Evolutionary conservation across 805 yeast species (phyloP).

Genomic region (Candida sakaeoensis): DNA sequence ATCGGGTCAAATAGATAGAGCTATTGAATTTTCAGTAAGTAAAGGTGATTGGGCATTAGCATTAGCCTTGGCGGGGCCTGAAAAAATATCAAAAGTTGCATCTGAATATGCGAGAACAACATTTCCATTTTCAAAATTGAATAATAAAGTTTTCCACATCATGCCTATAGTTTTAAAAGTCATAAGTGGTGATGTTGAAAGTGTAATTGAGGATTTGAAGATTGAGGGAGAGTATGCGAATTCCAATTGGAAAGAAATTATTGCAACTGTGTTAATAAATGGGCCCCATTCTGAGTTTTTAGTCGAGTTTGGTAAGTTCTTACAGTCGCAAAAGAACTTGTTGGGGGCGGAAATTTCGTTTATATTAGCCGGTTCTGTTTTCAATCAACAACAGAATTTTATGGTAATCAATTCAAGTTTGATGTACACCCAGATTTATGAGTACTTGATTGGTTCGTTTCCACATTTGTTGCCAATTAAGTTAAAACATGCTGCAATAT

Average conservation of each 20-base stretch:
- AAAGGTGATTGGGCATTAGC: constrained; percentile 77
- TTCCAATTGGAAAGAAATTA: constrained; percentile 49
- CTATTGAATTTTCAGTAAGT: constrained; percentile 58
- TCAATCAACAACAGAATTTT: constrained; percentile 15
- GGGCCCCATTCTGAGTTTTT: constrained; percentile 32
- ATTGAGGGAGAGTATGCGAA: constrained; percentile 47
- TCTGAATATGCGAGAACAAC: constrained; percentile 52
- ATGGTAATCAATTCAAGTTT: constrained; percentile 19
- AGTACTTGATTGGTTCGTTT: constrained; percentile 42
- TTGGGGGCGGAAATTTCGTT: constrained; percentile 44
- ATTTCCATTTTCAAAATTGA: constrained; percentile 38
- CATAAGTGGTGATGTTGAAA: constrained; percentile 56
- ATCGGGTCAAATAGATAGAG: constrained; percentile 63
- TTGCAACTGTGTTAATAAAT: constrained; percentile 32
- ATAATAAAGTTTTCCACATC: constrained; percentile 37
- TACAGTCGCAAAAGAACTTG: constrained; percentile 21
- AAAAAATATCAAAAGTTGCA: constrained; percentile 55
- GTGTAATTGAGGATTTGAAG: constrained; percentile 49
- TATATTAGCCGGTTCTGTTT: constrained; percentile 45
- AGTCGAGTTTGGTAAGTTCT: constrained; percentile 48
- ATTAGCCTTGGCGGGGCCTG: constrained; percentile 65
- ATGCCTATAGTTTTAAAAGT: constrained; percentile 60
- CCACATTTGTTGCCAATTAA: constrained; percentile 59
- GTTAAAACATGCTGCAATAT: constrained; percentile 60
- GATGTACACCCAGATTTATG: constrained; percentile 68